Evolutionary conservation across 1,284 basidiomycete genomes (phyloP), one percentile per base, ranked within the genome.

Genomic region (Ganoderma lucidum): DNA sequence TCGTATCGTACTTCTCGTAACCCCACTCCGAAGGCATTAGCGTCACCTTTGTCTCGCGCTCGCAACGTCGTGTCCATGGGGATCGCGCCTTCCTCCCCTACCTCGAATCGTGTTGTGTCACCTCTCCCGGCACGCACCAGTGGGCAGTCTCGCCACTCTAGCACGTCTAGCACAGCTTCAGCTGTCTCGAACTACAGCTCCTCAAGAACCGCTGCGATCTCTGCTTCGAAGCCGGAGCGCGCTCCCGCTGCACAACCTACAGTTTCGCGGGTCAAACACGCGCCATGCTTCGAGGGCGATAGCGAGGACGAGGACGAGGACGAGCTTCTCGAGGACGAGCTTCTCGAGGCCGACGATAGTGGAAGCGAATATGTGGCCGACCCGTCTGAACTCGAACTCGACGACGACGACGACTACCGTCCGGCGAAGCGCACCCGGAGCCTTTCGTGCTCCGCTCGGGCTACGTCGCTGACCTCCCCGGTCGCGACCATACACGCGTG

Each of bases 321-420:
- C n/a, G n/a, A n/a, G n/a, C n/a, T n/a, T n/a, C 51, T 42, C 30
- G 63, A 64, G 12, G 58, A 41, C 45, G 42, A 61, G 39, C 42
- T 30, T 14, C 55, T 30, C 15, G 61, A 66, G 42, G 39, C 28
- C 42, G 56, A 55, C 8, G 67, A 70, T 14, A 12, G 60, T 23
- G 62, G 23, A 32, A 37, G 35, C 45, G 67, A 68, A 41, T 58
- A 30, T 44, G 67, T 63, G 28, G 32, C 39, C 23, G 60, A 58
- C 41, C 12, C 58, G 17, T 37, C n/a, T 28, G 60, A 65, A 15
- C 39, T 61, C 63, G 67, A 64, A 32, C 23, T 48, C n/a, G 62
- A 66, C 30, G 64, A 72, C 28, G 53, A 64, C 60, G 69, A 59
- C 45, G 69, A 70, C 41, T 69, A 62, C 64, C 64, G 55, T 9